Evolutionary conservation across 1,139 yeast genomes (phyloP), one percentile per base, ranked within the genome.

Genomic region (Debaryomycetaceae sp.): DNA sequence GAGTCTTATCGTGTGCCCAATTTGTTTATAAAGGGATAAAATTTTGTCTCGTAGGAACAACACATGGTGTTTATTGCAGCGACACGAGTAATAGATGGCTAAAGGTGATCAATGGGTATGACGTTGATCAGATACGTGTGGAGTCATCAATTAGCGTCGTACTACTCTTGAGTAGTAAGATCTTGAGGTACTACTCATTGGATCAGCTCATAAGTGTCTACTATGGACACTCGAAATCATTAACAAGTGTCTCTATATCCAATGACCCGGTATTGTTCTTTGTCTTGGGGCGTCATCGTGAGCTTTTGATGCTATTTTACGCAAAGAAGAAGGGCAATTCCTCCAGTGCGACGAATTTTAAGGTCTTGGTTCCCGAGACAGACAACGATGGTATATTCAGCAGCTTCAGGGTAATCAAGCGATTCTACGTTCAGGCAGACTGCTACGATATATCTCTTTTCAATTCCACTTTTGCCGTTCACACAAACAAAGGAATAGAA

Each of bases 401-500:
- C 59, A 58, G 75, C 40, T 72, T 83, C 62, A 74, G 77, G 57
- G 68, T 73, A 48, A 72, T 71, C 38, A 76, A 72, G 49, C 68
- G 74, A 42, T 73, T 82, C 47, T 69, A 72, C 44, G 71, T 77
- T 36, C 75, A 72, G 42, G 76, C 77, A 3, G 86, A 80, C 38
- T 76, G 85, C 48, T 74, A 62, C 49, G 83, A 80, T 3, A 65
- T 83, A 8, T 76, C 83, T 0, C 68, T 81, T 4, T 81, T 83
- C 63, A 80, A 80, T 51, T 77, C 80, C 30, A 74, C 84, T 34
- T 78, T 83, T 59, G 81, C 89, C 0, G 78, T 85, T 1, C 87
- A 85, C 55, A 78, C 90, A 2, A 68, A 79, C 36, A 80, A 80
- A 52, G 93, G 93, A 0, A 82, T 85, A 53, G 86, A 87, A 51